phyloP scores from a whole-genome alignment of 805 yeast species.

The Pichia californica region DNA sequence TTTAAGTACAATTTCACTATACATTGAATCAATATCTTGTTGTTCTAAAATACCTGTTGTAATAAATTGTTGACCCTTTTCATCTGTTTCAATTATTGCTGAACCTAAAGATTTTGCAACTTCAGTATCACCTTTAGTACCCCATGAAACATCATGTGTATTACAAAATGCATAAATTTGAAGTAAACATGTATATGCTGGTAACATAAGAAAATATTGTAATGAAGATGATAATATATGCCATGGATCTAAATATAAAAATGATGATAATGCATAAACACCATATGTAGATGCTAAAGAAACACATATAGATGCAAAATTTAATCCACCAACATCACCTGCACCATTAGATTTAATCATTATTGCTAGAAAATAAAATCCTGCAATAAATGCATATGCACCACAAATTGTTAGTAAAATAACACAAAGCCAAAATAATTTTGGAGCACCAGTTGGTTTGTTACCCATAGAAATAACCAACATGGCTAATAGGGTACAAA shows the following conservation, averaged over 20 bases:
- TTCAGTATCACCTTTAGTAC: slow-evolving; percentile 90
- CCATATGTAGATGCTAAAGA: slow-evolving; percentile 91
- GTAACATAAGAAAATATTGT: slow-evolving; percentile 85
- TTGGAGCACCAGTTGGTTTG: slow-evolving; percentile 93
- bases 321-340: slow-evolving; percentile 36
- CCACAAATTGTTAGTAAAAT: slow-evolving; percentile 72
- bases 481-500: slow-evolving; percentile 79
- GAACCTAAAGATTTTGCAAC: slow-evolving; percentile 66
- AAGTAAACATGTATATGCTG: slow-evolving; percentile 85
- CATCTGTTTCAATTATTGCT: slow-evolving; percentile 75
- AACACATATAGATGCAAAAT: slow-evolving; percentile 71
- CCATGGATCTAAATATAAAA: slow-evolving; percentile 93
- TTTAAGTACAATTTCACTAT: slow-evolving; percentile 66
- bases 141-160: slow-evolving; percentile 98
- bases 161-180: slow-evolving; percentile 97
- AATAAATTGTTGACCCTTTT: slow-evolving; percentile 77
- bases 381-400: slow-evolving; percentile 71
- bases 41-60: slow-evolving; percentile 72
- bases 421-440: slow-evolving; percentile 67
- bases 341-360: slow-evolving; percentile 38
- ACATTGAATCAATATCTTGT: slow-evolving; percentile 74
- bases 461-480: slow-evolving; percentile 94
- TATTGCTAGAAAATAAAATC: slow-evolving; percentile 67
- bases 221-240: slow-evolving; percentile 81
- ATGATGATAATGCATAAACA: slow-evolving; percentile 71